Evolutionary conservation across 106 monocot genomes (phyloP).

Genomic region (Platanthera zijinensis): DNA sequence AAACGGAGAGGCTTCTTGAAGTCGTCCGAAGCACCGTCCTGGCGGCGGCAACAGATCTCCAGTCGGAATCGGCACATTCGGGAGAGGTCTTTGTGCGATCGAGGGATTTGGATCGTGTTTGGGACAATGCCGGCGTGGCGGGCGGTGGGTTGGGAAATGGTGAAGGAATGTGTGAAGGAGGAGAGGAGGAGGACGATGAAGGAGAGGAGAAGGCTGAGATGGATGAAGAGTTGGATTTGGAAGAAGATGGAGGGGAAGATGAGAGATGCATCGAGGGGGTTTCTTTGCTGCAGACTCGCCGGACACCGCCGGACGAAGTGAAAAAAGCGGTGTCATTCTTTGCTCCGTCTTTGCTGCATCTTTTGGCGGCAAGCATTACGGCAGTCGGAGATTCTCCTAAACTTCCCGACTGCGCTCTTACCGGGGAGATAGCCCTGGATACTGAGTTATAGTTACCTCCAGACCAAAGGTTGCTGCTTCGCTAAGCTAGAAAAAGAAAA

Average conservation of each 20-base stretch:
- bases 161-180: constrained; percentile 25
- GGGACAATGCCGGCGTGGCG: constrained; percentile 12
- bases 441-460: neutral
- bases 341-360: constrained; percentile 8
- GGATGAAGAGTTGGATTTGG: constrained; percentile 13
- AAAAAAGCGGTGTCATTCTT: constrained; percentile 42
- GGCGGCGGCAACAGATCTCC: constrained; percentile 12
- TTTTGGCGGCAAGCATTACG: constrained; percentile 6
- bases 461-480: neutral
- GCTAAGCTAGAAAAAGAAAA: constrained; percentile 4
- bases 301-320: neutral
- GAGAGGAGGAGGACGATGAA: constrained; percentile 24
- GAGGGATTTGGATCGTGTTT: constrained; percentile 30
- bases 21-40: constrained; percentile 30
- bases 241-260: constrained; percentile 20
- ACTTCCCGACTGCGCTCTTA: neutral
- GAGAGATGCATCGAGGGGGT: constrained; percentile 38
- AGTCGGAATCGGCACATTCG: neutral
- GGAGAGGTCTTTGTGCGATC: constrained; percentile 27
- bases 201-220: constrained; percentile 15
- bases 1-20: constrained; percentile 59
- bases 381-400: neutral
- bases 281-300: constrained; percentile 22
- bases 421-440: neutral
- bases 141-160: constrained; percentile 24